These are phyloP conservation scores for Fusarium marasasianum DNA, from an alignment of 2,329 filamentous ascomycete species.

Conservation along the genomic window DNA sequence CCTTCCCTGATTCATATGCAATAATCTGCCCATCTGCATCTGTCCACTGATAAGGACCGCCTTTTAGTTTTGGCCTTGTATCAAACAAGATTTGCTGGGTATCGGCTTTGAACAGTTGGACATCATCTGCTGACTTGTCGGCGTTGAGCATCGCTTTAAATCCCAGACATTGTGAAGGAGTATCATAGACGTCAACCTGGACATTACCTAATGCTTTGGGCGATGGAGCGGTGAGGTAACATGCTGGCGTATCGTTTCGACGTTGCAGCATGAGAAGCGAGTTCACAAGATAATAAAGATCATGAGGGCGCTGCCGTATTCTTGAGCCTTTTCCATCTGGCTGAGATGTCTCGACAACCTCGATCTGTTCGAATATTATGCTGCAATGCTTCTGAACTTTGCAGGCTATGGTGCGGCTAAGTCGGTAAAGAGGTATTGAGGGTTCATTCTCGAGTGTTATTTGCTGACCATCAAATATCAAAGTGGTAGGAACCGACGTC, in stretches of 20 bases:
- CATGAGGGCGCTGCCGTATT: not conserved
- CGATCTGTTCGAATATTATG: constrained; percentile 18
- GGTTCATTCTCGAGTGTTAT: not conserved
- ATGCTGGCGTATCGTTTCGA: not conserved
- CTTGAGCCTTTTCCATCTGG: not conserved
- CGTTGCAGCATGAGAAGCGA: not conserved
- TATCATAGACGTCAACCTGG: not conserved
- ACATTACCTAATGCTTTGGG: constrained; percentile 16
- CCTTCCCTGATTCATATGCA: not conserved
- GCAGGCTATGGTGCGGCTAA: constrained; percentile 7
- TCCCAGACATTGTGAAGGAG: accelerated
- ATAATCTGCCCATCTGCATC: not conserved
- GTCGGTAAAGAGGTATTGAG: constrained; percentile 13
- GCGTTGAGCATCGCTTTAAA: constrained; percentile 18
- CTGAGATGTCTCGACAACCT: not conserved
- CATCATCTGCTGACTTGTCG: constrained; percentile 7
- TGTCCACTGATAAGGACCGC: constrained; percentile 19
- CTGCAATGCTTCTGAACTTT: constrained; percentile 4
- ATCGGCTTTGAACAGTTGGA: not conserved
- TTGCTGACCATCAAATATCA: constrained; percentile 15
- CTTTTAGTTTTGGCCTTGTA: constrained; percentile 2
- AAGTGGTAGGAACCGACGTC: not conserved
- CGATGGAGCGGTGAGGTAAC: constrained; percentile 26
- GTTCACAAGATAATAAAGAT: constrained; percentile 26
- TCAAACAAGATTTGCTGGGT: constrained; percentile 9